Percentiles rank a stretch among this genome's conserved stretches.
These are phyloP conservation scores for Trichosanthes cucumerina DNA, from an alignment of 306 rosid genomes.

Conservation along the genomic window DNA sequence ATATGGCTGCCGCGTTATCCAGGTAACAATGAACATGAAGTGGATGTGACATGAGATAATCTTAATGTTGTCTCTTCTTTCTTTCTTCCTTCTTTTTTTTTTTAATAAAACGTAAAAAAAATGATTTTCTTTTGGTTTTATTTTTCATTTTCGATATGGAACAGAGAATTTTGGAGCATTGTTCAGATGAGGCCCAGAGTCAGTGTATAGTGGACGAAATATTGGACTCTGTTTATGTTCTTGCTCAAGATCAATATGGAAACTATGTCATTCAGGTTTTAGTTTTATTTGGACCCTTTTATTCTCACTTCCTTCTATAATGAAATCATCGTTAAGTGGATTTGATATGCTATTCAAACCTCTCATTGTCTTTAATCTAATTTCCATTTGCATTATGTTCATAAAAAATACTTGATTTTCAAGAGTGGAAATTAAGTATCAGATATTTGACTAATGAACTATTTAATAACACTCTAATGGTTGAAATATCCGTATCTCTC, in stretches of 20 bases:
- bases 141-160: background rate
- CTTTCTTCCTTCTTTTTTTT: background rate
- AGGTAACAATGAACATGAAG: slow-evolving; percentile 26
- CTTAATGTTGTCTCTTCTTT: background rate
- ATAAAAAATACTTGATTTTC: background rate
- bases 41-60: background rate
- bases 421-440: background rate
- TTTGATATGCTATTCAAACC: background rate
- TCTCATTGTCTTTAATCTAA: background rate
- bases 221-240: slow-evolving; percentile 42
- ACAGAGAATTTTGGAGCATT: slow-evolving; percentile 65
- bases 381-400: background rate
- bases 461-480: background rate
- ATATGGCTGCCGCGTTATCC: slow-evolving; percentile 69
- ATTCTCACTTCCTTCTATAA: background rate
- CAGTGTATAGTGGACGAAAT: slow-evolving; percentile 48
- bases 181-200: slow-evolving; percentile 37
- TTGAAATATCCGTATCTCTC: background rate
- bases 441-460: background rate
- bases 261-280: slow-evolving; percentile 65
- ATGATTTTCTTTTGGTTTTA: background rate
- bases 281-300: background rate
- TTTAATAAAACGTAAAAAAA: background rate
- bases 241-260: slow-evolving; percentile 64
- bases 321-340: background rate